These are phyloP conservation scores for Phytophthora lateralis DNA, from an alignment of 352 stramenopile genomes.

Conservation along the genomic window DNA sequence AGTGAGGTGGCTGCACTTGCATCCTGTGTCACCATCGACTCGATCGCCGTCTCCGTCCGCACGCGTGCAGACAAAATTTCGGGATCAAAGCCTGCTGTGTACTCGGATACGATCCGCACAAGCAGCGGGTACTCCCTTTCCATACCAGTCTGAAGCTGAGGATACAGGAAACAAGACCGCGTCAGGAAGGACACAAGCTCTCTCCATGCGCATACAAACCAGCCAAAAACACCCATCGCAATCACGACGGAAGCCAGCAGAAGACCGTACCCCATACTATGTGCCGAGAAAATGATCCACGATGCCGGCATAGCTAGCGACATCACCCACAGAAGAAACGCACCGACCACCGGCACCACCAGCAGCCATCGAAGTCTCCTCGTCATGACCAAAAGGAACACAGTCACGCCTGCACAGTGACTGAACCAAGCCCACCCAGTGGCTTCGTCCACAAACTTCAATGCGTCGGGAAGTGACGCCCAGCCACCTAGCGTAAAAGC, in stretches of 20 bases:
- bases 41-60: slow-evolving; percentile 28
- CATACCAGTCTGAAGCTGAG: slow-evolving; percentile 75
- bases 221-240: slow-evolving; percentile 82
- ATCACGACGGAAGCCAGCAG: slow-evolving; percentile 75
- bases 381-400: slow-evolving; percentile 82
- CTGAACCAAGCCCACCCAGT: slow-evolving; percentile 89
- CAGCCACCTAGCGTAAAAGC: slow-evolving; percentile 77
- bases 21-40: slow-evolving; percentile 24
- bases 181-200: slow-evolving; percentile 84
- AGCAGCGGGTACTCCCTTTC: slow-evolving; percentile 78
- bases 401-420: slow-evolving; percentile 76
- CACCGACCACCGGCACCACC: slow-evolving; percentile 66
- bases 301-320: slow-evolving; percentile 71
- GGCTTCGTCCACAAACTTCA: slow-evolving; percentile 87
- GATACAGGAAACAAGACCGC: slow-evolving; percentile 82
- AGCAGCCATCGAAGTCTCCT: slow-evolving; percentile 74
- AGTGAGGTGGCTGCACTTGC: not conserved
- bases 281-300: slow-evolving; percentile 87
- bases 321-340: slow-evolving; percentile 81
- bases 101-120: slow-evolving; percentile 85
- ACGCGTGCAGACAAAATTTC: slow-evolving; percentile 61
- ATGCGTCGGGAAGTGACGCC: slow-evolving; percentile 74
- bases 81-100: slow-evolving; percentile 80
- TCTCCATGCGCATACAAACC: slow-evolving; percentile 78
- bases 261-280: slow-evolving; percentile 78